phyloP scores from a whole-genome alignment of 2,329 filamentous ascomycete genomes.

The Colletotrichum chrysophilum region DNA sequence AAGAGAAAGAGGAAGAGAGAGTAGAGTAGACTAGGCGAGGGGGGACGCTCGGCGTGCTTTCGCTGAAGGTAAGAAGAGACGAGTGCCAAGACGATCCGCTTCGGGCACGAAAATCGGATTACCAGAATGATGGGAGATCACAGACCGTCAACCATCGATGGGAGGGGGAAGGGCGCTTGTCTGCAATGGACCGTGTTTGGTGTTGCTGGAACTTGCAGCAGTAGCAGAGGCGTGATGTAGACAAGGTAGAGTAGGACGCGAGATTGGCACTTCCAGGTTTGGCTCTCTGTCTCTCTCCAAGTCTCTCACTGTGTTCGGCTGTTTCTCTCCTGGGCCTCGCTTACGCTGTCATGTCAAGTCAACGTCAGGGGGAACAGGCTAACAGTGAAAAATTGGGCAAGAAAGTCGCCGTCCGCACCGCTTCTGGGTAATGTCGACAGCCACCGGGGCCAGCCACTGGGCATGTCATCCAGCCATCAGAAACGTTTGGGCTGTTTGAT shows the following conservation, averaged over 20 bases:
- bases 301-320: not conserved
- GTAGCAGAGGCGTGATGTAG: not conserved
- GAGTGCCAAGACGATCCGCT: slow-evolving; percentile 18
- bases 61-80: slow-evolving; percentile 19
- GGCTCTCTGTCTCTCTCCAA: not conserved
- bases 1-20: not conserved
- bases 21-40: not conserved
- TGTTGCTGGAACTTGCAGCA: not conserved
- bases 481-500: slow-evolving; percentile 22
- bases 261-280: not conserved
- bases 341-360: not conserved
- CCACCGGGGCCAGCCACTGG: not conserved
- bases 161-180: not conserved
- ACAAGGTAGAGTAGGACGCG: not conserved
- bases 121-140: not conserved
- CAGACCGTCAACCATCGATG: not conserved
- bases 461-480: slow-evolving; percentile 7
- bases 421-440: not conserved
- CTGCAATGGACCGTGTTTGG: not conserved
- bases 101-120: slow-evolving; percentile 13
- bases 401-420: not conserved
- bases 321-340: not conserved
- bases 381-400: not conserved
- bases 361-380: not conserved
- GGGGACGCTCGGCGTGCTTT: not conserved